Percentiles rank a stretch among this genome's conserved stretches.
These are phyloP conservation scores for Diaporthe velutina DNA, from an alignment of 2,329 filamentous ascomycete genomes.

Conservation along the genomic window DNA sequence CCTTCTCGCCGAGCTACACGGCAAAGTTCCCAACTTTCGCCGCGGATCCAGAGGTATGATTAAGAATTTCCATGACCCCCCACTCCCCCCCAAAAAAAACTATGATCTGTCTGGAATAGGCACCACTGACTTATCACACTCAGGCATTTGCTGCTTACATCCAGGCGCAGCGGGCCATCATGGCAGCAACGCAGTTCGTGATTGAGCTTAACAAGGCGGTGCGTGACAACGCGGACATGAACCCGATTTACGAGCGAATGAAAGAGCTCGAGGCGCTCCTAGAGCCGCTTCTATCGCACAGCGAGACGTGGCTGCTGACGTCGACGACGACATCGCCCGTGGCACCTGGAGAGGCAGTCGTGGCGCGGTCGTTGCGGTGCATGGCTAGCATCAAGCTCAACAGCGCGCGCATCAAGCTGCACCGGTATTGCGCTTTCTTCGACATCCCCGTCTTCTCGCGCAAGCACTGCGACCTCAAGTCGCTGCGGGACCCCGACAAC, in stretches of 20 bases:
- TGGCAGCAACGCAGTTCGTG: constrained; percentile 61
- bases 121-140: background rate
- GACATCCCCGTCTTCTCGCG: constrained; percentile 62
- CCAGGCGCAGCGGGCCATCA: constrained; percentile 61
- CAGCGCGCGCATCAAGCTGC: constrained; percentile 65
- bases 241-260: constrained; percentile 56
- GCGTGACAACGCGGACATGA: constrained; percentile 51
- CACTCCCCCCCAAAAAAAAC: too few species aligned
- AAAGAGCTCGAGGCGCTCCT: constrained; percentile 54
- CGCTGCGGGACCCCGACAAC: constrained; percentile 43
- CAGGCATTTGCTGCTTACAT: constrained; percentile 59
- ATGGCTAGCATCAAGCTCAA: constrained; percentile 65
- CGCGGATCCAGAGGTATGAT: constrained; percentile 56
- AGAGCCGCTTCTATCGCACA: constrained; percentile 52
- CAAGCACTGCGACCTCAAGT: constrained; percentile 62
- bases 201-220: constrained; percentile 60
- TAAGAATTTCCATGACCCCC: background rate
- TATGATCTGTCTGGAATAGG: background rate
- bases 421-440: constrained; percentile 64
- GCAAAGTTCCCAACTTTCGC: constrained; percentile 56
- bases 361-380: constrained; percentile 58
- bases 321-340: constrained; percentile 52
- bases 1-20: constrained; percentile 59
- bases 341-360: constrained; percentile 54
- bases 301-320: constrained; percentile 52